A percentile compares a stretch with the other conserved stretches of the same genome.
phyloP scores from a whole-genome alignment of 1,284 basidiomycete species.

The Ustilago bromivora region DNA sequence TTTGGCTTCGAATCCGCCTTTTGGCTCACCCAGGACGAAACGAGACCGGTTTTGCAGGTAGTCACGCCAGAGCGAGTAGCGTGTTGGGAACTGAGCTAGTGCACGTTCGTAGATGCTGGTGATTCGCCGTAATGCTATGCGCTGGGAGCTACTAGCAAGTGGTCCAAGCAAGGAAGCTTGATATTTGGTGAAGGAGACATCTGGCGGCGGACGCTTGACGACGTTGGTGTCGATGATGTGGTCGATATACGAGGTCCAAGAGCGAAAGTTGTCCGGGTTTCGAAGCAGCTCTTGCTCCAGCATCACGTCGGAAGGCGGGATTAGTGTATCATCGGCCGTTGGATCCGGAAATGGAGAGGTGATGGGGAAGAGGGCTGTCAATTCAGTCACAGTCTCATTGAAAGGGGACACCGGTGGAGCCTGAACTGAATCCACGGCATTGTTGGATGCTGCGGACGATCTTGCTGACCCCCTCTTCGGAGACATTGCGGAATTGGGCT shows the following conservation, averaged over 20 bases:
- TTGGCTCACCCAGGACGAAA: conserved; percentile 82
- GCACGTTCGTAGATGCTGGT: conserved; percentile 94
- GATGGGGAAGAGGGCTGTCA: conserved; percentile 76
- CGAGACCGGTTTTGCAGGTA: conserved; percentile 86
- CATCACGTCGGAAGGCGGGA: conserved; percentile 81
- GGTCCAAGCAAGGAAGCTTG: conserved; percentile 71
- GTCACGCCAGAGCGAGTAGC: conserved; percentile 94
- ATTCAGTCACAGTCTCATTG: conserved; percentile 20
- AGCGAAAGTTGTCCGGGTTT: conserved; percentile 88
- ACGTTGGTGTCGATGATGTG: conserved; percentile 78
- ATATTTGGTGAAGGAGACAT: conserved; percentile 68
- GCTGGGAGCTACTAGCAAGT: conserved; percentile 79
- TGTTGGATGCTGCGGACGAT: conserved; percentile 10
- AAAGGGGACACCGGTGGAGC: conserved; percentile 10
- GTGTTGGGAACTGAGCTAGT: conserved; percentile 85
- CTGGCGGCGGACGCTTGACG: conserved; percentile 70
- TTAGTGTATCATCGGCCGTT: conserved; percentile 79
- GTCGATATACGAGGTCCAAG: conserved; percentile 90
- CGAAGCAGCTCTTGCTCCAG: conserved; percentile 95
- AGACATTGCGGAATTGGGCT: conserved; percentile 17
- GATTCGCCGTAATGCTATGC: conserved; percentile 82
- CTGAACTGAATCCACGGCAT: conserved; percentile 1
- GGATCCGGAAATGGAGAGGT: conserved; percentile 87
- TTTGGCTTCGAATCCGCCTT: conserved; percentile 70
- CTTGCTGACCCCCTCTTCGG: conserved; percentile 31